A percentile compares a stretch with the other conserved stretches of the same genome.
phyloP scores from a whole-genome alignment of 129 eudicot species.

The Tanacetum coccineum region DNA sequence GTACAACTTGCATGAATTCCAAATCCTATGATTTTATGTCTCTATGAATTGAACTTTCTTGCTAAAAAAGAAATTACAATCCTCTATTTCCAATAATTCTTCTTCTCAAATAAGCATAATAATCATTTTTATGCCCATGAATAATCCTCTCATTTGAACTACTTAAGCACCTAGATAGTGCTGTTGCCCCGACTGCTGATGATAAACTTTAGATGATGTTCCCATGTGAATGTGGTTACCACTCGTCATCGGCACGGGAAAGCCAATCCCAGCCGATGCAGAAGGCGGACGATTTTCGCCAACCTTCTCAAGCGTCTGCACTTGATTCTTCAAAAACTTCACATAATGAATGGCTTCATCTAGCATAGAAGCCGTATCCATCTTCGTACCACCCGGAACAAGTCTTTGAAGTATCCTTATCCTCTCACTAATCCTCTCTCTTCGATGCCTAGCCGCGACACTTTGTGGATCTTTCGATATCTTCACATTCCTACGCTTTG shows the following conservation, averaged over 20 bases:
- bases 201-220: slow-evolving; percentile 29
- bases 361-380: slow-evolving; percentile 95
- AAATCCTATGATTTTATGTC: slow-evolving; percentile 28
- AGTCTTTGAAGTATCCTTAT: slow-evolving; percentile 84
- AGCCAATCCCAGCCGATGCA: slow-evolving; percentile 43
- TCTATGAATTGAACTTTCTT: neutral
- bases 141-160: slow-evolving; percentile 8
- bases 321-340: slow-evolving; percentile 78
- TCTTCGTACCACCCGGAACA: slow-evolving; percentile 92
- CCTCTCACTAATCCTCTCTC: slow-evolving; percentile 90
- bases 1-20: slow-evolving; percentile 41
- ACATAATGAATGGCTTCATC: slow-evolving; percentile 94
- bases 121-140: slow-evolving; percentile 24
- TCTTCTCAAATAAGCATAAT: slow-evolving; percentile 25
- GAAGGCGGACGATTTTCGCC: slow-evolving; percentile 37
- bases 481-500: slow-evolving; percentile 77
- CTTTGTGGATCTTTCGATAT: slow-evolving; percentile 89
- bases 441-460: slow-evolving; percentile 84
- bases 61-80: slow-evolving; percentile 17
- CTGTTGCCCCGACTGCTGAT: slow-evolving; percentile 33
- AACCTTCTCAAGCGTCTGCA: slow-evolving; percentile 62
- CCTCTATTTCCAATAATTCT: slow-evolving; percentile 15
- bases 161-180: slow-evolving; percentile 50
- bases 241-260: slow-evolving; percentile 72
- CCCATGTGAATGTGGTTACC: slow-evolving; percentile 45